Percentiles rank a stretch among this genome's conserved stretches.
Conservation (phyloP, 2,329 filamentous ascomycete species). For the Albophoma yamanashiensis region DNA sequence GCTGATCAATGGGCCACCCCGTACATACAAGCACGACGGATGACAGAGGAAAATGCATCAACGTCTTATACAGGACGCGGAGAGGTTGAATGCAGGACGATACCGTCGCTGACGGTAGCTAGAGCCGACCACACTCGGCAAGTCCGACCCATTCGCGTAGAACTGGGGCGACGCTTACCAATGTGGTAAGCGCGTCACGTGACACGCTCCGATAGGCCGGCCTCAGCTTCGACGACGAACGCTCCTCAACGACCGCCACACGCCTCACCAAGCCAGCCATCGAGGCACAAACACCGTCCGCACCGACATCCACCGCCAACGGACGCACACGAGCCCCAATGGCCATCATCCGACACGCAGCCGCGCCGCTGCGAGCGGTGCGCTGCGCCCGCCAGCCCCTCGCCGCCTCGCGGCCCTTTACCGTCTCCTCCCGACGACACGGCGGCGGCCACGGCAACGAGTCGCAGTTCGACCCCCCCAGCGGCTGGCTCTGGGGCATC, state of each 20-base stretch:
- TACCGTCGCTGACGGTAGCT: not conserved
- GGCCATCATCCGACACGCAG: conserved; percentile 24
- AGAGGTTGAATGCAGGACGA: not conserved
- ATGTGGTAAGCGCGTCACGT: not conserved
- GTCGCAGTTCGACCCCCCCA: conserved; percentile 78
- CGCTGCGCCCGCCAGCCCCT: conserved; percentile 25
- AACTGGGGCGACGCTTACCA: not conserved
- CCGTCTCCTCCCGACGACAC: conserved; percentile 30
- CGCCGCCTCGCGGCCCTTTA: conserved; percentile 27
- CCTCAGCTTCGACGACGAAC: not conserved
- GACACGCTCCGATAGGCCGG: not conserved
- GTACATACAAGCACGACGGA: too few relatives aligned
- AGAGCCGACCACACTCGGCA: not conserved
- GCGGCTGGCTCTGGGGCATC: conserved; percentile 86
- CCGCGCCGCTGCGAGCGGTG: conserved; percentile 24
- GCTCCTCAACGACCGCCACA: not conserved
- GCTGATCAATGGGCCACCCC: not conserved
- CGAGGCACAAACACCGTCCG: conserved; percentile 13
- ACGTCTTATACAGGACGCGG: not conserved
- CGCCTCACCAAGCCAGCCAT: conserved; percentile 11
- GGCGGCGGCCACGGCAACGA: conserved; percentile 40
- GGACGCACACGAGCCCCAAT: conserved; percentile 12
- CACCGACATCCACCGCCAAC: conserved; percentile 10
- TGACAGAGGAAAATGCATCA: not conserved
- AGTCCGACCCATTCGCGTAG: too few relatives aligned